Evolutionary conservation across 2,329 filamentous ascomycete genomes (phyloP), one percentile per base, ranked within the genome.

Genomic region (Hypoxylon sp.): DNA sequence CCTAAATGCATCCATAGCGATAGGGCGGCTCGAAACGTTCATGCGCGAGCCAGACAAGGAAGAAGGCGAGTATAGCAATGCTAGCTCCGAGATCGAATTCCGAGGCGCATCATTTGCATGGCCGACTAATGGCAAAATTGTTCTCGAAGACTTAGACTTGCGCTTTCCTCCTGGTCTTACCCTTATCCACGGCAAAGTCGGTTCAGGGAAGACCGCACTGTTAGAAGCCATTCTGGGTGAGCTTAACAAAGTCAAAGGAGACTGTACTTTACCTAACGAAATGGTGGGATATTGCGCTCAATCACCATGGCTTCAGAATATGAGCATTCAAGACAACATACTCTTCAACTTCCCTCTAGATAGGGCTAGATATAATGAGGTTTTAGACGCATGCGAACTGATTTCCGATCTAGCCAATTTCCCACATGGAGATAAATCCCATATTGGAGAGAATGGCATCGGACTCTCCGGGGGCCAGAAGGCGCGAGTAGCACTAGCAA

Each of bases 31-130:
- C 13, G 89, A 96, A 63, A 80, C 82, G 15, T 96, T 95, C 72
- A 95, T 96, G 90, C 75, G 77, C 0, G 91, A 96, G 69, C 90
- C 90, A 0, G 84, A 96, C 63, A 90, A 91, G 61, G 80, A 83
- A 20, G 77, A 80, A 19, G 68, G 69, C 2, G 73, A 75, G 3
- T 63, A 71, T 3, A 67, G 67, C 6, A 70, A 76, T 2, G 34
- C 68, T 1, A 58, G 58, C 2, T 63, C 73, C 12, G 72, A 78
- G 11, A 73, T 87, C 13, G 69, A 79, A 29, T 75, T 95, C 35
- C 73, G 78, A 2, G 72, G 82, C 19, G 89, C 89, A 3, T 86
- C 84, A 0, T 95, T 95, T 66, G 82, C 87, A 0, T 96, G 91
- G 87, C 90, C 91, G 0, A 89, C 89, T 0, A 81, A 81, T 0